phyloP scores from a whole-genome alignment of 2,329 filamentous ascomycete genomes.

The Huntiella omanensis region DNA sequence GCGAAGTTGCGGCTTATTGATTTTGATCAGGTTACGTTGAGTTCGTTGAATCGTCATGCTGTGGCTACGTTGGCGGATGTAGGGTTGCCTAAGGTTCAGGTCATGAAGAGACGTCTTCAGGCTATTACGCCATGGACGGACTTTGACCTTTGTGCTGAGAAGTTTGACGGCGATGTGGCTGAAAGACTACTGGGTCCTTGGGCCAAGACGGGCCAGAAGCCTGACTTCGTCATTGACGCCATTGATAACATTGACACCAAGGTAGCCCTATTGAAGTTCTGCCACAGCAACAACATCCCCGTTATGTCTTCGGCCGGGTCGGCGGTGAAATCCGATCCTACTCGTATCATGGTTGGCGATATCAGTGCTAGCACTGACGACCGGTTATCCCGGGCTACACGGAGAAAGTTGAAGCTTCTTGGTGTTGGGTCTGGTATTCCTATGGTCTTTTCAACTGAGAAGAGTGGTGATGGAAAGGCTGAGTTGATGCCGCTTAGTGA shows the following conservation, averaged over 20 bases:
- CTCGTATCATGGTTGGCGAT: conserved; percentile 73
- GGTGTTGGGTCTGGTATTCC: conserved; percentile 76
- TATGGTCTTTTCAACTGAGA: conserved; percentile 82
- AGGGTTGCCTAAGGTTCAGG: conserved; percentile 78
- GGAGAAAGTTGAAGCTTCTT: conserved; percentile 55
- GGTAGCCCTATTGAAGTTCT: conserved; percentile 76
- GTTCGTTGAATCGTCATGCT: conserved; percentile 86
- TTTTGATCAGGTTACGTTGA: conserved; percentile 93
- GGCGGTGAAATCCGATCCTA: conserved; percentile 76
- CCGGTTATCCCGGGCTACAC: conserved; percentile 66
- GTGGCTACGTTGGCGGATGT: conserved; percentile 89
- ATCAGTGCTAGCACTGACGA: conserved; percentile 81
- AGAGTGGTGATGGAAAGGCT: conserved; percentile 77
- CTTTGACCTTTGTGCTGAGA: conserved; percentile 70
- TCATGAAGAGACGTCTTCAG: conserved; percentile 58
- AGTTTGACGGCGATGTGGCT: conserved; percentile 55
- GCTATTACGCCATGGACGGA: conserved; percentile 82
- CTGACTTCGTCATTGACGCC: conserved; percentile 85
- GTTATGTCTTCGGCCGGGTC: conserved; percentile 95
- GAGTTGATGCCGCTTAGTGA: conserved; percentile 71
- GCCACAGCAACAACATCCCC: conserved; percentile 53
- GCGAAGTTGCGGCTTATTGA: conserved; percentile 78
- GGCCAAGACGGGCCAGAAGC: conserved; percentile 33
- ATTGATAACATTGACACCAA: conserved; percentile 99
- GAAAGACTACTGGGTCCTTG: conserved; percentile 48